Conservation (phyloP, 2,329 filamentous ascomycete genomes). For the Rhexocercosporidium sp. region DNA sequence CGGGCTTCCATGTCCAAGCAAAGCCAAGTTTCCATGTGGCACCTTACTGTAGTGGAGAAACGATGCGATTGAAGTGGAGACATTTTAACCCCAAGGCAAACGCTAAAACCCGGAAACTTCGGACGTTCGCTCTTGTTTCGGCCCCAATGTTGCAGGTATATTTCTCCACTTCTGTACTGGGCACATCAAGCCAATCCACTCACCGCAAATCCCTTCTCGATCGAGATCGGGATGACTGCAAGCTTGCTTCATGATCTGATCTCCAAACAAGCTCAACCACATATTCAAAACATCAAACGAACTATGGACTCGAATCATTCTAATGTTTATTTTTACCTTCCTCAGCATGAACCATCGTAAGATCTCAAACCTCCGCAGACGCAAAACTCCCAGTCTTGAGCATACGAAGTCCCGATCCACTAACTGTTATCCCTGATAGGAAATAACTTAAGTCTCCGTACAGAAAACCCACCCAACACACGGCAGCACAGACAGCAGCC, state of each 20-base stretch:
- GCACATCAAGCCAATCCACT: not conserved
- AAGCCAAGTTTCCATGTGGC: constrained; percentile 4
- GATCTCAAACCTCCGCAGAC: not conserved
- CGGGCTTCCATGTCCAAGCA: not conserved
- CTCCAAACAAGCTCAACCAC: constrained; percentile 4
- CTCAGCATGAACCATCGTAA: not conserved
- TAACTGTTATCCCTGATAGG: not conserved
- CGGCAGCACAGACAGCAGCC: not conserved
- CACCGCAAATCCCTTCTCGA: not conserved
- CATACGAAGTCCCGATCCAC: too few relatives aligned
- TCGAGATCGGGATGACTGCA: not conserved
- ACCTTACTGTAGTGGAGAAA: not conserved
- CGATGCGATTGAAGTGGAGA: not conserved
- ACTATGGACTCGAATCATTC: not conserved
- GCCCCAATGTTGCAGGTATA: not conserved
- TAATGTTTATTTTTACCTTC: not conserved
- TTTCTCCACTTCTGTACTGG: not conserved
- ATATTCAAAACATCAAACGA: not conserved
- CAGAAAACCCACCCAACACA: not conserved
- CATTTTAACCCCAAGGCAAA: not conserved
- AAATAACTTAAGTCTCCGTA: not conserved
- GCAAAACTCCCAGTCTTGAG: not conserved
- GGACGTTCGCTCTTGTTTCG: not conserved
- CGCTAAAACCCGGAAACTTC: not conserved
- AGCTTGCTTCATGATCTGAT: not conserved